Evolutionary conservation across 305 asterid genomes (phyloP).

Genomic region (Rubia occidens): DNA sequence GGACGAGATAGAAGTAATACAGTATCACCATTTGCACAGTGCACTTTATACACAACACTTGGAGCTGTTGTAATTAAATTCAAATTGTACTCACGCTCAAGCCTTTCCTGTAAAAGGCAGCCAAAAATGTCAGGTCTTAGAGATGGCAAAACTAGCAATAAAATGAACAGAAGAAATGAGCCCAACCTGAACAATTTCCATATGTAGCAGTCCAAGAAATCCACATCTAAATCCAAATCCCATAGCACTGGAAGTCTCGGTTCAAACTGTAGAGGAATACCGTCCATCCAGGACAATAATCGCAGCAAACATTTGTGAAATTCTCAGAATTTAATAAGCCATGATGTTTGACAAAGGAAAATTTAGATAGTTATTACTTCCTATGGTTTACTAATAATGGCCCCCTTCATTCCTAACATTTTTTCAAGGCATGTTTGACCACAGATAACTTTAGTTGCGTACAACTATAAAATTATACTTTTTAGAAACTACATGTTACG

Average conservation of each 20-base stretch:
- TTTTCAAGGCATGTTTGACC: too few species aligned
- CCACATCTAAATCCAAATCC: constrained; percentile 99
- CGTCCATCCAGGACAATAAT: constrained; percentile 3
- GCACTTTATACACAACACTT: constrained; percentile 87
- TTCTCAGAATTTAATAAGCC: neutral
- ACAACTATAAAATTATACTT: too few species aligned
- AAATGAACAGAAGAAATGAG: constrained; percentile 5
- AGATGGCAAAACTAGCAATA: constrained; percentile 19
- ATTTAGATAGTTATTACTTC: too few species aligned
- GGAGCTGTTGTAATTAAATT: constrained; percentile 91
- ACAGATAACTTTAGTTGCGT: too few species aligned
- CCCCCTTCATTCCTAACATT: too few species aligned
- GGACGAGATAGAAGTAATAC: constrained; percentile 52
- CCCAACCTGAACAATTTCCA: constrained; percentile 97
- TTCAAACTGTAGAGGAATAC: constrained; percentile 54
- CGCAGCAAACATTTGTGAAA: constrained; percentile 6
- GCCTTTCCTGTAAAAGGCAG: constrained; percentile 72
- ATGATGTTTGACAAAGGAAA: neutral
- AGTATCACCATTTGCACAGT: constrained; percentile 64
- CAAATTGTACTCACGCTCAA: constrained; percentile 94
- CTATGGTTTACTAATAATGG: too few species aligned
- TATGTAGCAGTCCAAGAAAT: constrained; percentile 95
- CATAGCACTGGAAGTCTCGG: constrained; percentile 97
- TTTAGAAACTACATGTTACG: too few species aligned
- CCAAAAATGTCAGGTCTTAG: constrained; percentile 15